Conservation (phyloP, 306 rosid genomes). For the Rosa multiflora region DNA sequence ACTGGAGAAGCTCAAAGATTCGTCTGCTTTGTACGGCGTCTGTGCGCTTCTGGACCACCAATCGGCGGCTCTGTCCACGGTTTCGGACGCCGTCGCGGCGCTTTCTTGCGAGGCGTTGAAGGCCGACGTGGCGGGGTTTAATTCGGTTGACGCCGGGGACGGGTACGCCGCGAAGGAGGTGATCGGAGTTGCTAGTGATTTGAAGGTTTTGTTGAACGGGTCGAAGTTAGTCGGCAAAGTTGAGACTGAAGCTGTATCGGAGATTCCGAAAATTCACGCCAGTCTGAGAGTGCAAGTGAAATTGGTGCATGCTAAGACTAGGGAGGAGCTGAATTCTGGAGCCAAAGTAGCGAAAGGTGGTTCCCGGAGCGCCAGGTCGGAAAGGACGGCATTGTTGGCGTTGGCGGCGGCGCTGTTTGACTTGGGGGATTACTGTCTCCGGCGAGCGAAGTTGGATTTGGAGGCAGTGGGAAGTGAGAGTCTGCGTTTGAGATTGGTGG, state of each 20-base stretch:
- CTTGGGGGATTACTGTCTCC: slow-evolving; percentile 57
- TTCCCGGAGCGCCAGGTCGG: slow-evolving; percentile 31
- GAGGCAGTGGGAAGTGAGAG: slow-evolving; percentile 26
- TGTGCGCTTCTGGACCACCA: slow-evolving; percentile 60
- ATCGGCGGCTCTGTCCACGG: slow-evolving; percentile 43
- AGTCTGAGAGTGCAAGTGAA: slow-evolving; percentile 56
- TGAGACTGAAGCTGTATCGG: slow-evolving; percentile 31
- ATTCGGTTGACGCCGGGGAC: slow-evolving; percentile 73
- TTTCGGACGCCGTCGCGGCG: slow-evolving; percentile 62
- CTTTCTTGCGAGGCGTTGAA: slow-evolving; percentile 77
- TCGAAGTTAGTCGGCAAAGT: slow-evolving; percentile 78
- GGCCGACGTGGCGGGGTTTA: slow-evolving; percentile 61
- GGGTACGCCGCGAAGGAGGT: slow-evolving; percentile 66
- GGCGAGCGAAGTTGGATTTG: slow-evolving; percentile 43
- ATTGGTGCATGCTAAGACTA: slow-evolving; percentile 53
- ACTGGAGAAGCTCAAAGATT: slow-evolving; percentile 27
- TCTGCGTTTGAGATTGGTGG: slow-evolving; percentile 34
- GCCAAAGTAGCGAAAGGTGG: slow-evolving; percentile 33
- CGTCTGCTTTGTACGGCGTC: slow-evolving; percentile 41
- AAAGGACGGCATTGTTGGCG: slow-evolving; percentile 38
- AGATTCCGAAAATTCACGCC: slow-evolving; percentile 60
- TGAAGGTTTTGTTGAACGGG: slow-evolving; percentile 76
- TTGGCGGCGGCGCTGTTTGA: slow-evolving; percentile 49
- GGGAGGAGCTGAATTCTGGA: slow-evolving; percentile 66
- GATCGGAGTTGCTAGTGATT: slow-evolving; percentile 66